phyloP scores from a whole-genome alignment of 2,329 filamentous ascomycete species.

The Fusarium sp. region DNA sequence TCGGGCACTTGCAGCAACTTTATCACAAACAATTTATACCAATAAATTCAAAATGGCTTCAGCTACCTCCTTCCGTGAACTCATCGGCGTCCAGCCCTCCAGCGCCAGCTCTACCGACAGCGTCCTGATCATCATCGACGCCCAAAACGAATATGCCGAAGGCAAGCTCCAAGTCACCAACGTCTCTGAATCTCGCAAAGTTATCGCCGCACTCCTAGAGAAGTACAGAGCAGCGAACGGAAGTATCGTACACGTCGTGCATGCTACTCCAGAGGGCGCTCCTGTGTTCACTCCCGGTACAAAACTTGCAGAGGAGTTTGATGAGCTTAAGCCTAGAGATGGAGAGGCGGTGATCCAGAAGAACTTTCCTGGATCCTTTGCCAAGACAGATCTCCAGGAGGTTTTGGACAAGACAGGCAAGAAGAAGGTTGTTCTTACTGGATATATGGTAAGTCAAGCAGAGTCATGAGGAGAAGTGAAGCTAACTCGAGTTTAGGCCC shows the following conservation, averaged over 20 bases:
- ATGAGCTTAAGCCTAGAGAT: constrained; percentile 64
- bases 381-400: constrained; percentile 67
- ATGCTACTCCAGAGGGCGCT: constrained; percentile 68
- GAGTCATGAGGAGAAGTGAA: accelerated
- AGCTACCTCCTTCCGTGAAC: constrained; percentile 14
- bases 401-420: constrained; percentile 58
- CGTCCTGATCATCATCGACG: constrained; percentile 74
- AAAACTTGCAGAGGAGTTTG: constrained; percentile 68
- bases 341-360: constrained; percentile 70
- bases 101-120: constrained; percentile 68
- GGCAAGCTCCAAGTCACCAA: constrained; percentile 68
- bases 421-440: constrained; percentile 70
- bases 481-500: constrained; percentile 58
- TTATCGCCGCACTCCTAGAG: constrained; percentile 66
- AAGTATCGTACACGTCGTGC: constrained; percentile 69
- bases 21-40: neutral
- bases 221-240: constrained; percentile 67
- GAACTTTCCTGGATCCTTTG: constrained; percentile 68
- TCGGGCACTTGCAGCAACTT: too few relatives aligned
- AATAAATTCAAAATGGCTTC: neutral
- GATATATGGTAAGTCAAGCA: constrained; percentile 63
- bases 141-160: constrained; percentile 74
- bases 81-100: constrained; percentile 63
- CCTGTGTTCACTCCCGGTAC: constrained; percentile 75
- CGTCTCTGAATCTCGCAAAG: constrained; percentile 63